Base-by-base conservation (phyloP, 2,329 filamentous ascomycete genomes). In the Ophiostoma tasmaniense region DNA sequence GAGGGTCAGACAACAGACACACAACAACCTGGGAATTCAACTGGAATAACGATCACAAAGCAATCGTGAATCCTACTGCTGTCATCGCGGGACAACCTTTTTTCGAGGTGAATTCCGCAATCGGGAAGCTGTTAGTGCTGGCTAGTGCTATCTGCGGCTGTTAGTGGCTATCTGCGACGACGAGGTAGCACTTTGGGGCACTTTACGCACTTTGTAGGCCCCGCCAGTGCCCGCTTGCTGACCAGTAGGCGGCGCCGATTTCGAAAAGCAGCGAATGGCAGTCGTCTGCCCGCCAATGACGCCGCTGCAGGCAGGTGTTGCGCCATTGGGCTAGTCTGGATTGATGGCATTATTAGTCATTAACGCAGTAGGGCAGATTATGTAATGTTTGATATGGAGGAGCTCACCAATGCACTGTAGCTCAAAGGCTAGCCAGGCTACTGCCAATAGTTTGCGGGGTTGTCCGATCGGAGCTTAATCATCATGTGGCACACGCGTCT, bases 41-140 rank as follows among this genome's bases (percentile, higher is more conserved):
- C 55, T 61, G 33, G 33, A 33, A 33, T 5, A 33, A 33, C 30
- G 55, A 30, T 61, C 55, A 61, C 55, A 30, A 30, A 61, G 55
- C 55, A 61, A 33, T 61, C 55, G 55, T 14, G 55, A 33, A 61
- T 61, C 25, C 55, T 65, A 13, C 37, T 14, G 37, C 37, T 13
- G 64, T 28, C 64, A 65, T 65, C 37, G 64, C 64, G 35, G 64
- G 37, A 65, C 33, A 64, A 42, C 62, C n/a, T 64, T 64, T 64
- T 64, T 39, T n/a, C 30, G 30, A 62, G 30, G 30, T 64, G 20
- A n/a, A 64, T 64, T 64, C 61, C 61, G 61, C 33, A 64, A 64
- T 64, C 61, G 61, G 61, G 61, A 37, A 64, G 61, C 61, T 64
- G 30, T 64, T 64, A 64, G 61, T 64, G 61, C 61, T 39, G 14